Conservation (phyloP, 1,284 basidiomycete genomes). For the Heterobasidion annosum region DNA sequence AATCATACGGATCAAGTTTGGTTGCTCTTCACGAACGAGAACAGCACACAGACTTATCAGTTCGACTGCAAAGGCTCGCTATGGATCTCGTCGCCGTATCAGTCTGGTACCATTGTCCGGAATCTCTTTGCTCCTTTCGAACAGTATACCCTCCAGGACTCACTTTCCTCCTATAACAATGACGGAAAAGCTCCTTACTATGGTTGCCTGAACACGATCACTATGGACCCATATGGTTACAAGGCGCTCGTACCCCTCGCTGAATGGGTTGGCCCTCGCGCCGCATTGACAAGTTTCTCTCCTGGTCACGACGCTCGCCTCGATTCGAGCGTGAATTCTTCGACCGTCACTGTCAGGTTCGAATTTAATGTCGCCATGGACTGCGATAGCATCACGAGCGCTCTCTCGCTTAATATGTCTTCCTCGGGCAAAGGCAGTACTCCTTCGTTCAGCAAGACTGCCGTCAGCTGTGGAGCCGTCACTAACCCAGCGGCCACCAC, state of each 20-base stretch:
- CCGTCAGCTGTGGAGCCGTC: conserved; percentile 38
- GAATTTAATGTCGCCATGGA: conserved; percentile 77
- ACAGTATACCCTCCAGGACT: conserved; percentile 56
- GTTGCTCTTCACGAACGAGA: conserved; percentile 82
- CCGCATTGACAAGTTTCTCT: conserved; percentile 67
- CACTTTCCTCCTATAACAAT: conserved; percentile 49
- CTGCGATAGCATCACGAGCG: conserved; percentile 55
- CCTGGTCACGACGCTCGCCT: conserved; percentile 83
- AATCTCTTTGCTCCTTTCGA: conserved; percentile 85
- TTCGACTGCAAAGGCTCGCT: conserved; percentile 44
- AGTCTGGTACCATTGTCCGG: conserved; percentile 46
- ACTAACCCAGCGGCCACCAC: conserved; percentile 33
- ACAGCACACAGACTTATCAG: conserved; percentile 54
- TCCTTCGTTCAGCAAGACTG: conserved; percentile 38
- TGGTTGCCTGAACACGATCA: conserved; percentile 63
- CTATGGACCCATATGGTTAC: conserved; percentile 70
- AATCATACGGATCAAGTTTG: conserved; percentile 61
- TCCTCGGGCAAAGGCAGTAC: conserved; percentile 54
- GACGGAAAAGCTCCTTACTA: conserved; percentile 50
- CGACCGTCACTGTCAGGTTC: conserved; percentile 57
- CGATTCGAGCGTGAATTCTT: conserved; percentile 43
- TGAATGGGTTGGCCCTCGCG: conserved; percentile 63
- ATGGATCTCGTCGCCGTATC: conserved; percentile 78
- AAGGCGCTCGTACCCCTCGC: conserved; percentile 66
- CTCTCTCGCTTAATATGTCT: conserved; percentile 58